Evolutionary conservation across 345 rosid species (phyloP).

Genomic region (Ricinus communis): DNA sequence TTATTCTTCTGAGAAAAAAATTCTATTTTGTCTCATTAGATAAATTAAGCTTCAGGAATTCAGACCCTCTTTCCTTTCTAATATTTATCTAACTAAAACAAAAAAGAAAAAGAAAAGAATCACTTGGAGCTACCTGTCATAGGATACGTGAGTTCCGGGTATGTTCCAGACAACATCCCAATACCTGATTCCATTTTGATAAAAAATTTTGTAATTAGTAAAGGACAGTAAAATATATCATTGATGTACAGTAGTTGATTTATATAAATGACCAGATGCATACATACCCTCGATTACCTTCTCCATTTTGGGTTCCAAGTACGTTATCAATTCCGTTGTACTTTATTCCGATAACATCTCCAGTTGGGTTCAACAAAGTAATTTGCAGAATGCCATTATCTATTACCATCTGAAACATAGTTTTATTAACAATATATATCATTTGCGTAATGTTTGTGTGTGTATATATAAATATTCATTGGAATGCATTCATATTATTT

Average conservation of each 20-base stretch:
- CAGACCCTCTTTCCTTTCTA: too few relatives aligned
- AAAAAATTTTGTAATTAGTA: neutral
- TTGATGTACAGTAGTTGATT: neutral
- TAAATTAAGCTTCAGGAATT: too few relatives aligned
- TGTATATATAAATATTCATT: too few relatives aligned
- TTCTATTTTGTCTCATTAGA: neutral
- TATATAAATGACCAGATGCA: neutral
- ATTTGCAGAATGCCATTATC: slow-evolving; percentile 68
- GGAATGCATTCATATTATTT: too few relatives aligned
- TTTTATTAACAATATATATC: too few relatives aligned
- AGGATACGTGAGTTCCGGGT: slow-evolving; percentile 27
- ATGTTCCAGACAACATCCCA: slow-evolving; percentile 84
- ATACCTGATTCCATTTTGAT: slow-evolving; percentile 41
- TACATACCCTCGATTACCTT: slow-evolving; percentile 58
- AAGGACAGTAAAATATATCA: neutral
- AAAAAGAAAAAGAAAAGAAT: too few relatives aligned
- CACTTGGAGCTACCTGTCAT: slow-evolving; percentile 33
- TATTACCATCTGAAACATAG: slow-evolving; percentile 50
- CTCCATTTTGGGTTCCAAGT: slow-evolving; percentile 35
- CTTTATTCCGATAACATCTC: slow-evolving; percentile 55
- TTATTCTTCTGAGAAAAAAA: neutral
- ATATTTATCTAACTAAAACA: too few relatives aligned
- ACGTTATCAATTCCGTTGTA: slow-evolving; percentile 62
- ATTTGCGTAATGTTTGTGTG: too few relatives aligned
- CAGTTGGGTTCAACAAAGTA: slow-evolving; percentile 58